Evolutionary conservation across 2,329 filamentous ascomycete species (phyloP), one percentile per base, ranked within the genome.

Genomic region (Cercospora citrullina): DNA sequence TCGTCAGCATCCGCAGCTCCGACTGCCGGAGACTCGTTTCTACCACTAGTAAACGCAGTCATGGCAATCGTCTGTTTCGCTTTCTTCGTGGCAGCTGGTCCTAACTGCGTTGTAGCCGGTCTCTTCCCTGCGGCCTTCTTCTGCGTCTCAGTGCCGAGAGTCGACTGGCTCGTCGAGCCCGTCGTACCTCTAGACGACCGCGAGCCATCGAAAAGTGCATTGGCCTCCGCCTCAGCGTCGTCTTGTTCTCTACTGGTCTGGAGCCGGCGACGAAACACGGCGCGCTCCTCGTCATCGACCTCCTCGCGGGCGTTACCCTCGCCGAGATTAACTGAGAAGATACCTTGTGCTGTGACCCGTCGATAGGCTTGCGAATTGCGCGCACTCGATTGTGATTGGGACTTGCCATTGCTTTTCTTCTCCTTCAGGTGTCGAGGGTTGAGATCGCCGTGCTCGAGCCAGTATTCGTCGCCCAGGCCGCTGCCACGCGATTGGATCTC

Each of bases 391-490:
- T 71, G 70, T 5, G 63, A 65, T 64, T 74, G 71, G 31, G 70
- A 69, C 63, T 73, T 68, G 45, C 23, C 33, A 16, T 64, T 53
- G 16, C 23, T 33, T 10, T 31, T 57, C 23, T 59, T 64, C 10
- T 59, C 31, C 10, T 64, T 64, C 48, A 64, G 21, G 67, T 64
- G 51, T 65, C 69, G 66, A 45, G 62, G 68, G 62, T 73, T 71
- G n/a, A 65, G 69, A n/a, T 69, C 69, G 21, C 65, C 68, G n/a
- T 59, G 60, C 74, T 65, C 90, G 86, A 91, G 83, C 89, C 91
- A 94, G 80, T 93, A 92, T 57, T 90, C 87, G 61, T 93, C 90
- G 0, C 90, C 90, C 28, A 93, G 86, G 2, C 91, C 91, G 75
- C 90, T 91, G 42, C 88, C 87, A 73, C 91, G 92, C 60, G 85